Base-by-base conservation (phyloP, 768 basidiomycete species). In the Serendipita vermifera region DNA sequence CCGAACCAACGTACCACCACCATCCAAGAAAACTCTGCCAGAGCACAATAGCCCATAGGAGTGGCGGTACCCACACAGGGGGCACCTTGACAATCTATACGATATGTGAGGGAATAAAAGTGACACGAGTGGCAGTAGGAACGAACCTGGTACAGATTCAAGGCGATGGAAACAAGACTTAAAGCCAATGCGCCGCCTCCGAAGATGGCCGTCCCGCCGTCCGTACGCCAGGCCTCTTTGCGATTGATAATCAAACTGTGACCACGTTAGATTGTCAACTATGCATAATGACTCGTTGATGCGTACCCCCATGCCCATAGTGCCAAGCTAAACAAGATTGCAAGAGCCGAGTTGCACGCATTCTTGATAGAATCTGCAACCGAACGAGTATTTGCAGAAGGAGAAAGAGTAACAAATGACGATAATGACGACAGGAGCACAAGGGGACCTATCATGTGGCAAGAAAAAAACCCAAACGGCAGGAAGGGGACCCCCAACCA, bases 1-100 rank as follows among this genome's bases (percentile, higher is more conserved):
- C 71, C 46, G 69, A 69, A 11, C 92, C 92, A 13, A 91, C 90
- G 91, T 91, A 97, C 92, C 92, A 97, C 92, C 92, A 97, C 89
- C 90, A 97, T 0, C 88, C 91, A 20, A 96, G 69, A 69, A 93
- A 94, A 33, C 65, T 62, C 74, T 99, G 96, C 96, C 96, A 99
- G 17, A 98, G 77, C 9, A 97, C 80, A 53, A 96, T 81, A 5
- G 86, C 83, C 81, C 90, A 93, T 69, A 90, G 80, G 54, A 97
- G 74, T 22, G 83, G 80, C 0, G 90, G 87, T 57, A 97, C 75
- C 96, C 96, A 98, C n/a, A 80, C 72, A 60, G 87, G 87, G 62
- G 89, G 82, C 59, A 94, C 85, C 63, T 86, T 82, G 55, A 83
- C 82, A 35, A 99, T 85, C 63, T 91, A 89, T 6, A 93, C 67